Percentiles rank a stretch among this genome's conserved stretches.
These are phyloP conservation scores for Penicillium polonicum DNA, from an alignment of 2,329 filamentous ascomycete genomes.

Conservation along the genomic window DNA sequence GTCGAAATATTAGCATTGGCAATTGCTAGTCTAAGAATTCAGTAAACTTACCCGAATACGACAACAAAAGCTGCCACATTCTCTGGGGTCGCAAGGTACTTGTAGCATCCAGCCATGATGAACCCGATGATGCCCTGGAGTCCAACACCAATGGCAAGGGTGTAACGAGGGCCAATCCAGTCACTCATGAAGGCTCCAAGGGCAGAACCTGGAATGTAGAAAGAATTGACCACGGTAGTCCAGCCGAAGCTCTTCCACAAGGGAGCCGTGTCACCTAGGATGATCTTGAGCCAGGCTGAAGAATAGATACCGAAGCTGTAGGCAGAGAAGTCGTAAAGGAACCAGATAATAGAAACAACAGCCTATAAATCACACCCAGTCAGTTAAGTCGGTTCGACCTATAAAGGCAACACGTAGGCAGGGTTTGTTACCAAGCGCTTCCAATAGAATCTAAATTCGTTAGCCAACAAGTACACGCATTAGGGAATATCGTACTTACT, in stretches of 20 bases:
- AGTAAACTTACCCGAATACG: slow-evolving; percentile 60
- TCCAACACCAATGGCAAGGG: slow-evolving; percentile 68
- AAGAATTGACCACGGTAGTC: slow-evolving; percentile 84
- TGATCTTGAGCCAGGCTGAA: slow-evolving; percentile 56
- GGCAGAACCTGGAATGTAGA: slow-evolving; percentile 81
- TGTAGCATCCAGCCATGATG: slow-evolving; percentile 81
- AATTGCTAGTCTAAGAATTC: not conserved
- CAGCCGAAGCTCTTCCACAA: slow-evolving; percentile 81
- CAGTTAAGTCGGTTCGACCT: slow-evolving; percentile 8
- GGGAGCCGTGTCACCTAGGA: slow-evolving; percentile 60
- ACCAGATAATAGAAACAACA: slow-evolving; percentile 75
- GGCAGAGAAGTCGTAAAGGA: slow-evolving; percentile 80
- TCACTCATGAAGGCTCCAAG: slow-evolving; percentile 76
- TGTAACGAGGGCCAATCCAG: slow-evolving; percentile 73
- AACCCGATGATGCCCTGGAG: slow-evolving; percentile 78
- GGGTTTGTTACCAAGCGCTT: slow-evolving; percentile 56
- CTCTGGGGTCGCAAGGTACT: slow-evolving; percentile 61
- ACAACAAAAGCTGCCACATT: slow-evolving; percentile 76
- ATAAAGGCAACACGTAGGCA: not conserved
- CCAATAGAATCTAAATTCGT: slow-evolving; percentile 68
- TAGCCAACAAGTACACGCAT: slow-evolving; percentile 20
- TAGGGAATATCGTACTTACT: slow-evolving; percentile 30
- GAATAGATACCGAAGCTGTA: slow-evolving; percentile 89
- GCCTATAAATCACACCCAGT: slow-evolving; percentile 29
- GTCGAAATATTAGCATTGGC: not conserved